A percentile compares a stretch with the other conserved stretches of the same genome.
Evolutionary conservation across 2,329 filamentous ascomycete species (phyloP).

Genomic region (Fusarium pseudograminearum): DNA sequence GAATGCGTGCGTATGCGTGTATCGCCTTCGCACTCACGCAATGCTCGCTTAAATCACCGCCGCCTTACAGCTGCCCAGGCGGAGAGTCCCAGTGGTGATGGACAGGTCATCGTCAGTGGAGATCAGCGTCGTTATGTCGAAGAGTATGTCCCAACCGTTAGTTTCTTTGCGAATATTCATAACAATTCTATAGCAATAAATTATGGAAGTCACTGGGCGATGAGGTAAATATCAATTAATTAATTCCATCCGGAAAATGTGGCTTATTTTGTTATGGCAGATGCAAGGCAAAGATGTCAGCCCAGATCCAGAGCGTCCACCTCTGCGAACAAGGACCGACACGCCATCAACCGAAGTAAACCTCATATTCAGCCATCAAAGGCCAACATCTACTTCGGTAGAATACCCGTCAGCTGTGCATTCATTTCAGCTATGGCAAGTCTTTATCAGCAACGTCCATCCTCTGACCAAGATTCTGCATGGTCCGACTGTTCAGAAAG

Average conservation of each 20-base stretch:
- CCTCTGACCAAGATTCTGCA: constrained; percentile 1
- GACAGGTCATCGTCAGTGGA: constrained; percentile 1
- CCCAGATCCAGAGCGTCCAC: background rate
- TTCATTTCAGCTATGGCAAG: constrained; percentile 4
- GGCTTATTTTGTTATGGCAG: background rate
- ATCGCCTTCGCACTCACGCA: background rate
- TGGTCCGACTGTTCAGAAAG: background rate
- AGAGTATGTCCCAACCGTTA: no score
- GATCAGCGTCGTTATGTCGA: constrained; percentile 4
- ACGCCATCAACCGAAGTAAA: background rate
- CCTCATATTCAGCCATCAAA: constrained; percentile 1
- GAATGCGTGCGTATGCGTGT: constrained; percentile 1
- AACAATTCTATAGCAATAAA: background rate
- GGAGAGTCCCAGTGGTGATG: background rate
- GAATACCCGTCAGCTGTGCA: background rate
- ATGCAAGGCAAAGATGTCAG: background rate
- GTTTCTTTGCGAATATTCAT: no score
- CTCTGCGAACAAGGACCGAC: background rate
- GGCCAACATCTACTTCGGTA: background rate
- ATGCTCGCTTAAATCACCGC: background rate
- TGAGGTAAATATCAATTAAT: background rate
- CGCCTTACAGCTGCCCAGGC: background rate
- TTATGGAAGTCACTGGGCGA: background rate
- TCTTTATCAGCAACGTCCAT: constrained; percentile 1
- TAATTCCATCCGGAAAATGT: background rate